Base-by-base conservation (phyloP, 768 basidiomycete species). In the Tulasnella sp. region DNA sequence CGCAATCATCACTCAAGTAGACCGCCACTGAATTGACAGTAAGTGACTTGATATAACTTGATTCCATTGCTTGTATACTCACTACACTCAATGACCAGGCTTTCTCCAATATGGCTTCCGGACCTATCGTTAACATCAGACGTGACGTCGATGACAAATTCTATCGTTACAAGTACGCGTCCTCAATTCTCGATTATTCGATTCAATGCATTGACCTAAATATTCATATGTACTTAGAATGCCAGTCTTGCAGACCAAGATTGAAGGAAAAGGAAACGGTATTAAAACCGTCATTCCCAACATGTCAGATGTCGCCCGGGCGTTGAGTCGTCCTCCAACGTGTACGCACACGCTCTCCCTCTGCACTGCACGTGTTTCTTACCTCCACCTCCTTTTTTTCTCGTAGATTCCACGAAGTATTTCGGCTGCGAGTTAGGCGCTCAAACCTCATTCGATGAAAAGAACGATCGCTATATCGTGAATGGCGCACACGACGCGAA, bases 211-310 rank as follows among this genome's bases (percentile, higher is more conserved):
- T 22, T 58, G 37, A 59, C 33, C 22, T 35, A 48, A 15, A 48
- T 24, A 12, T 56, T 12, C n/a, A n/a, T n/a, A n/a, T 37, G 34
- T 29, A n/a, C 24, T 24, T 44, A 92, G 89, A 58, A 99, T 99
- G 95, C 95, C 95, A 50, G 65, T 91, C 53, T 77, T 99, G 56
- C 75, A 78, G 57, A 93, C 85, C 57, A 98, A 98, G 72, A 91
- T 98, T 31, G 95, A 99, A 70, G 95, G 95, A 61, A 92, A 91
- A 67, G 95, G 95, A 55, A 99, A 99, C 65, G 95, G 95, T 61
- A 98, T 99, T 70, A 99, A 99, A 72, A 99, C 95, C 40, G 92
- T 99, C 63, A 70, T 96, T 48, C 92, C 92, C 16, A 99, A 99
- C 70, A 96, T 99, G 90, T 78, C 88, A 54, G 95, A 98, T 66